Base-by-base conservation (phyloP, 106 monocot genomes). In the Gastrodia elata region DNA sequence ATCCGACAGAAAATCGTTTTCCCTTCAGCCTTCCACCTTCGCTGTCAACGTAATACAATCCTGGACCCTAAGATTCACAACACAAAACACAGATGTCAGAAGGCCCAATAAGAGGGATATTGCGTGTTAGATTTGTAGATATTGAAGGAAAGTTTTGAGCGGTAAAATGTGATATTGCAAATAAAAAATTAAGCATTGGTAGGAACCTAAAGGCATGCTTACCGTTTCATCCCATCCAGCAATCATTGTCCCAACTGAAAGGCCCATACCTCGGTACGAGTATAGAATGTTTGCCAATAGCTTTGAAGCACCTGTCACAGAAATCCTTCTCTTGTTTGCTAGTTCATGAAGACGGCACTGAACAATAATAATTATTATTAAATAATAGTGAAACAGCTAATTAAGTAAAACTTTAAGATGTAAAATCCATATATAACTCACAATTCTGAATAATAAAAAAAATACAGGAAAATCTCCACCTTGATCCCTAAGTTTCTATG, bases 201-300 rank as follows among this genome's bases (percentile, higher is more conserved):
- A 65, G 18, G 5, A 41, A 16, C 32, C 28, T n/a, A 16, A 20
- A 16, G 0, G 4, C 5, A 52, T 52, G n/a, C n/a, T n/a, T 22
- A 95, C 91, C 71, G 80, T 95, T 59, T 95, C 94, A 82, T 89
- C 94, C 91, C 94, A 95, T 73, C 92, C 91, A 79, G 95, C 89
- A 83, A 95, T 95, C 95, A 95, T 92, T 18, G 95, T 89, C 39
- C 91, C 91, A 68, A 91, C 74, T 25, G 91, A 89, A 70, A 95
- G 89, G 15, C 87, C 91, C 91, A 95, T 95, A 33, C 87, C 89
- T 76, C 91, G 82, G 43, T 95, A 92, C 3, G 89, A 92, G 39
- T 80, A 89, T 1, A 89, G 89, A 71, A 92, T 89, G 73, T 92
- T 89, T 8, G 91, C 91, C 71, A 95, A 81, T 5, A 94, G 81